Percentiles rank a stretch among this genome's conserved stretches.
Evolutionary conservation across 2,329 filamentous ascomycete species (phyloP).

Genomic region (Didymella exigua): DNA sequence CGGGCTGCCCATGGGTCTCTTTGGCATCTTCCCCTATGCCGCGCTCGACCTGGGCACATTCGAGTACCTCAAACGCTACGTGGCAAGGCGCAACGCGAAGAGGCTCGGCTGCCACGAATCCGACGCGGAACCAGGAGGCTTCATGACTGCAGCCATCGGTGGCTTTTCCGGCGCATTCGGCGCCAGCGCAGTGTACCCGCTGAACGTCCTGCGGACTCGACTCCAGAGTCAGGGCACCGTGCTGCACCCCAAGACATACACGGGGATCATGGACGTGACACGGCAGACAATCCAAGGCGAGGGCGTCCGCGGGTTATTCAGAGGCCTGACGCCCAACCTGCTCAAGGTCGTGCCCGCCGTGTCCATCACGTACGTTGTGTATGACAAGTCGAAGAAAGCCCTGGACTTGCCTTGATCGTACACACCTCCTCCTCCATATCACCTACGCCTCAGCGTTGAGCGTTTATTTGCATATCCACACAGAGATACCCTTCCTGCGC

Average conservation of each 20-base stretch:
- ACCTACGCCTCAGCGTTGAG: constrained; percentile 6
- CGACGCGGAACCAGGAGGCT: constrained; percentile 74
- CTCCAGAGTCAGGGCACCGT: constrained; percentile 92
- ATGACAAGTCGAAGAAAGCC: constrained; percentile 50
- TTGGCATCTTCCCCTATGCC: constrained; percentile 98
- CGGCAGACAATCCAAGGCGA: constrained; percentile 81
- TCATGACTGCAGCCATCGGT: constrained; percentile 85
- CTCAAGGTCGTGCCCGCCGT: constrained; percentile 95
- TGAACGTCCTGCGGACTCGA: constrained; percentile 90
- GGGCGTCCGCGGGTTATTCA: constrained; percentile 86
- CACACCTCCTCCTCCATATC: background rate
- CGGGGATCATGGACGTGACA: constrained; percentile 87
- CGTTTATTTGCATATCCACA: constrained; percentile 36
- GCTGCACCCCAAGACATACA: constrained; percentile 90
- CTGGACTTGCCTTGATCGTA: constrained; percentile 41
- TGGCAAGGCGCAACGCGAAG: constrained; percentile 73
- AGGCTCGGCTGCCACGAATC: constrained; percentile 78
- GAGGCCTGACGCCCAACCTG: constrained; percentile 91
- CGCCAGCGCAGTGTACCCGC: constrained; percentile 90
- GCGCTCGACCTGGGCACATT: constrained; percentile 97
- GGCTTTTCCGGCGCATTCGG: constrained; percentile 90
- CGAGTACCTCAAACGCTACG: constrained; percentile 82
- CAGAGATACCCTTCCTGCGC: constrained; percentile 38
- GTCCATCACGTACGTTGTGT: constrained; percentile 68
- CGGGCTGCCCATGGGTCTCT: constrained; percentile 87